Percentiles rank a stretch among this genome's conserved stretches.
phyloP scores from a whole-genome alignment of 805 yeast genomes.

The Monosporozyma aerobia region DNA sequence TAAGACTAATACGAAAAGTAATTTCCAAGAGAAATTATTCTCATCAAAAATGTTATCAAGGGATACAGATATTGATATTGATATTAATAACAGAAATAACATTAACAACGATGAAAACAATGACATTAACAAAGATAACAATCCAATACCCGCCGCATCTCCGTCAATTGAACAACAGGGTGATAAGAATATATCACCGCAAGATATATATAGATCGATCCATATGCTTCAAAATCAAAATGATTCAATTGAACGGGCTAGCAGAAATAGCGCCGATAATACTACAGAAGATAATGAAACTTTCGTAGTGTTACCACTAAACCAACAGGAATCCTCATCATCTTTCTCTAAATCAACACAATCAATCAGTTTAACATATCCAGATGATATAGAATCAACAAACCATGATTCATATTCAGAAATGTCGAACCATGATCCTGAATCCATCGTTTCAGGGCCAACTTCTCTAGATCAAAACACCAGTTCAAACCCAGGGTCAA shows the following conservation, averaged over 20 bases:
- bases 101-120: background rate
- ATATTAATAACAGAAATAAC: background rate
- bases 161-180: slow-evolving; percentile 15
- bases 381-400: background rate
- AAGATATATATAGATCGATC: slow-evolving; percentile 74
- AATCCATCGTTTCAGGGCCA: background rate
- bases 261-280: background rate
- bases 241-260: background rate
- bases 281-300: background rate
- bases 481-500: background rate
- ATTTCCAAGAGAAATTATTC: slow-evolving; percentile 24
- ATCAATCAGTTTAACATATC: background rate
- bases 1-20: background rate
- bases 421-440: background rate
- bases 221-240: slow-evolving; percentile 56
- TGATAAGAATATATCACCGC: slow-evolving; percentile 48
- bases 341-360: background rate
- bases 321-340: background rate
- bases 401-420: background rate
- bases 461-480: background rate
- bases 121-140: background rate
- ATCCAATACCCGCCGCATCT: too few species aligned
- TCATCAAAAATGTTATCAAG: slow-evolving; percentile 19
- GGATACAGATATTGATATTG: background rate
- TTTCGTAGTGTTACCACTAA: background rate